Evolutionary conservation across 1,284 basidiomycete genomes (phyloP), one percentile per base, ranked within the genome.

Genomic region (Agaricales sp.): DNA sequence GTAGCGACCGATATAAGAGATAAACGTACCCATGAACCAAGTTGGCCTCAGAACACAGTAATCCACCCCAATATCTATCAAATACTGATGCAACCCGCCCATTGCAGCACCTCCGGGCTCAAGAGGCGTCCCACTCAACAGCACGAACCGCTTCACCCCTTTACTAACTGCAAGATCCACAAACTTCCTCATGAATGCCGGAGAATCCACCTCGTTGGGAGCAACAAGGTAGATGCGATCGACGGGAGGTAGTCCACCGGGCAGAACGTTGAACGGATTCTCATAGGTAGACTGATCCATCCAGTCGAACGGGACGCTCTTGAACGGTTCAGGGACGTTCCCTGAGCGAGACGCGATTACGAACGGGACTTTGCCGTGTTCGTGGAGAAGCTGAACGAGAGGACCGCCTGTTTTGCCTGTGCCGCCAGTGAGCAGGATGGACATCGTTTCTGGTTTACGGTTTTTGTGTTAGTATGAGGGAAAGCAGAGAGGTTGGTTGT

Each of bases 351-450:
- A 57, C 12, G 58, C 53, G 24, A 61, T 44, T 41, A 59, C 39
- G 30, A 35, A 8, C 30, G 25, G 46, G 2, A 48, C 46, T 13
- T 48, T 47, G 6, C 49, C 48, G 18, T 51, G 49, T 16, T 51
- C 51, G n/a, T 53, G 51, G 4, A 58, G 49, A 2, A 54, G 51
- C 19, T 43, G 49, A 3, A 57, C 54, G 21, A 60, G 48, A 19
- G 38, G 45, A 25, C 46, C 45, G 3, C 55, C 57, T n/a, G 57
- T 58, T 35, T 52, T 54, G 11, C 57, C 57, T 22, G 57, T 59
- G 30, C 57, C 58, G 11, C 58, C 56, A 19, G 55, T 55, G 47
- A 61, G 50, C 44, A 61, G 55, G 25, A 54, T 54, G 8, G 30
- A 11, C 30, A 35, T 35, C n/a, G 30, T n/a, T n/a, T n/a, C n/a